Conservation (phyloP, 768 basidiomycete genomes). For the Lentinula raphanica region DNA sequence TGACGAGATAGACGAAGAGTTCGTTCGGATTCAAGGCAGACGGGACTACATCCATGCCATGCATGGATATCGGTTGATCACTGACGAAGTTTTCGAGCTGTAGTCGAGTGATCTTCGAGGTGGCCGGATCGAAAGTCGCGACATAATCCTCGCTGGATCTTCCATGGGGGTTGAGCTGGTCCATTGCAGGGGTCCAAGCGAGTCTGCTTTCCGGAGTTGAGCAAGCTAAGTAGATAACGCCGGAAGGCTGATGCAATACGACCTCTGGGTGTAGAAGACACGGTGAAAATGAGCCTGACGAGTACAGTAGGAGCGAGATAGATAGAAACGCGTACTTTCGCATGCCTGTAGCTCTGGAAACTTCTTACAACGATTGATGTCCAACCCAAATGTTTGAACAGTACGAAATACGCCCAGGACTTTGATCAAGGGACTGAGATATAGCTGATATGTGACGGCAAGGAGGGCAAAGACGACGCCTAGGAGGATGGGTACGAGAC, state of each 20-base stretch:
- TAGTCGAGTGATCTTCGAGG: slow-evolving; percentile 41
- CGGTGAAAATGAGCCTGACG: slow-evolving; percentile 22
- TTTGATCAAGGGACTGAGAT: slow-evolving; percentile 39
- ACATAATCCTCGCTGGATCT: slow-evolving; percentile 47
- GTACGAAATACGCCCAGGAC: slow-evolving; percentile 39
- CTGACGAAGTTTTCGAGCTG: slow-evolving; percentile 31
- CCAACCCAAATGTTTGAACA: slow-evolving; percentile 41
- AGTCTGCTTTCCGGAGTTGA: slow-evolving; percentile 43
- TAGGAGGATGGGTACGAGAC: slow-evolving; percentile 22
- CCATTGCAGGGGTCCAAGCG: slow-evolving; percentile 47
- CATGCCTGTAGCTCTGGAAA: slow-evolving; percentile 59
- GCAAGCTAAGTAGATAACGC: slow-evolving; percentile 60
- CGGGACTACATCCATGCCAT: slow-evolving; percentile 67
- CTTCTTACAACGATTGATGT: slow-evolving; percentile 32
- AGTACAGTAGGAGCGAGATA: no score
- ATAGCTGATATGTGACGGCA: slow-evolving; percentile 42
- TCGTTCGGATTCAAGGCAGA: slow-evolving; percentile 40
- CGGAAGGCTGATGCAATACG: slow-evolving; percentile 52
- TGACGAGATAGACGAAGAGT: slow-evolving; percentile 66
- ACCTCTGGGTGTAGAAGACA: slow-evolving; percentile 39
- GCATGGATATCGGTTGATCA: slow-evolving; percentile 44
- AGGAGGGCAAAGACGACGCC: slow-evolving; percentile 34
- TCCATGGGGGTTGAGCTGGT: slow-evolving; percentile 29
- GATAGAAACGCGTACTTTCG: slow-evolving; percentile 45
- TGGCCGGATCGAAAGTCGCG: slow-evolving; percentile 51